Evolutionary conservation across 2,329 filamentous ascomycete species (phyloP).

Genomic region (Apiospora rasikravindrae): DNA sequence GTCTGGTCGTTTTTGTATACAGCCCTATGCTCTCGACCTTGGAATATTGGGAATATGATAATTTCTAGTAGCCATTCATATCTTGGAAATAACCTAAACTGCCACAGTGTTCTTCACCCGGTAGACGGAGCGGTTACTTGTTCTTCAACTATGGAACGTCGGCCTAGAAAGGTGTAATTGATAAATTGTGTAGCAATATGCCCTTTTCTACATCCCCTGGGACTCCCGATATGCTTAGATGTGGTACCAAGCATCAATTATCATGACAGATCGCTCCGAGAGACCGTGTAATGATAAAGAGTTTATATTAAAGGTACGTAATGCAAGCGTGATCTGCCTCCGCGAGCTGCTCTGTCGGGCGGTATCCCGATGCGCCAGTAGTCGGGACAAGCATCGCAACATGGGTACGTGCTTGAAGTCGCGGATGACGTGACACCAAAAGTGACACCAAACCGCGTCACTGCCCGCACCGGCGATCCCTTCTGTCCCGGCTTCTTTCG

Average conservation of each 20-base stretch:
- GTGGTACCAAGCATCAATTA: background rate
- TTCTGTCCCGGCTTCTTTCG: background rate
- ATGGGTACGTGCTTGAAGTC: background rate
- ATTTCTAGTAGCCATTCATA: too few species aligned
- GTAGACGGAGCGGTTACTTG: too few species aligned
- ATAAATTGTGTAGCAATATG: too few species aligned
- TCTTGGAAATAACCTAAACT: too few species aligned
- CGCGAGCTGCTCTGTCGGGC: background rate
- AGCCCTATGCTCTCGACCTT: too few species aligned
- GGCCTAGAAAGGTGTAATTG: too few species aligned
- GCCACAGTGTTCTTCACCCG: too few species aligned
- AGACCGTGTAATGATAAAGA: background rate
- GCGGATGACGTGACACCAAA: background rate
- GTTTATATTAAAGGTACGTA: background rate
- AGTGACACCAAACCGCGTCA: constrained; percentile 1
- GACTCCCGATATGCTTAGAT: background rate
- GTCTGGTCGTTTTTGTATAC: too few species aligned
- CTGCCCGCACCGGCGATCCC: background rate
- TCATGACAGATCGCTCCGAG: background rate
- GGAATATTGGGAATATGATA: too few species aligned
- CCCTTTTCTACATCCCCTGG: background rate
- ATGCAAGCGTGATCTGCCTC: too few species aligned
- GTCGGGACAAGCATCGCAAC: background rate
- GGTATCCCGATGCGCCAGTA: background rate
- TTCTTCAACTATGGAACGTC: too few species aligned